Evolutionary conservation across 2,329 filamentous ascomycete genomes (phyloP), one percentile per base, ranked within the genome.

Genomic region (Xylariales sp.): DNA sequence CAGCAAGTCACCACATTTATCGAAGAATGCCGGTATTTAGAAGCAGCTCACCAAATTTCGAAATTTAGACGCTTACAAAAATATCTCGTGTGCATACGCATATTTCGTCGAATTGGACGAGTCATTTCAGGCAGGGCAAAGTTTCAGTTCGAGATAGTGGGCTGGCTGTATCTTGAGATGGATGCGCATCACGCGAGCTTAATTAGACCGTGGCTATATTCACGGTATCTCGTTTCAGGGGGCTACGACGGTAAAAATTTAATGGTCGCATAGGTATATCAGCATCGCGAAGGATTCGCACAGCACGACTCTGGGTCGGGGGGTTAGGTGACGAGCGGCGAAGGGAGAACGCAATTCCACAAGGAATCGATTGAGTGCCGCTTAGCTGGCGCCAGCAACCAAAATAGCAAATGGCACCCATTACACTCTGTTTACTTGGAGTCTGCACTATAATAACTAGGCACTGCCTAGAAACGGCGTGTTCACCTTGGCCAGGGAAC

Each of bases 1-100:
- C 69, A 75, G 73, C 71, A 72, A 50, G n/a, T 53, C 58, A 30
- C 28, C 23, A 43, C 39, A 43, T 46, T 34, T 57, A 28, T 59
- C 23, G 54, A 54, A 43, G 12, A 57, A 48, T 60, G 63, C 55
- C 64, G 64, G 64, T 68, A 64, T 68, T 62, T 59, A 45, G 46
- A 62, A 39, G 54, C 43, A 49, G 32, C 55, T 48, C 23, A 16
- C n/a, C 4, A 43, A 16, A 34, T 46, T 45, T 8, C 4, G 34
- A 16, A 34, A 36, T 45, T 8, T 49, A 54, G 30, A 28, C 23
- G 9, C 32, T 18, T 43, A 49, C 23, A 54, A 7, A 45, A 43
- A 18, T 5, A n/a, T 7, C n/a, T 43, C 10, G 0, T 28, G 16
- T n/a, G 7, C 23, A 49, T 28, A 36, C 41, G 8, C 16, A 45